phyloP scores from a whole-genome alignment of 768 basidiomycete species.

The Steccherinum ochraceum region DNA sequence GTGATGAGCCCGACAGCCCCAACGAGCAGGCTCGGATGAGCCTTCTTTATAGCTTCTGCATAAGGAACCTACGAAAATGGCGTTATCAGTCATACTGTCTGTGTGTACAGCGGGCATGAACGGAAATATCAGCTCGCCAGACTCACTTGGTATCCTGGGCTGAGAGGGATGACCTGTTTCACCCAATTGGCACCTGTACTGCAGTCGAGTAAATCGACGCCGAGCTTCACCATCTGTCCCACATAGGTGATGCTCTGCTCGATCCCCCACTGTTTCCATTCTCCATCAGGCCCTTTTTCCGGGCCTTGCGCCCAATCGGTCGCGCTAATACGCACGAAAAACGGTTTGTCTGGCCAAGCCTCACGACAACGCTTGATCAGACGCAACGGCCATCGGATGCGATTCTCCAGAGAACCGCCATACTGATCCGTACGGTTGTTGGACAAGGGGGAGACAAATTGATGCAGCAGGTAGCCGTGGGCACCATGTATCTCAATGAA shows the following conservation, averaged over 20 bases:
- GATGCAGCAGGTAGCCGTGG: conserved; percentile 64
- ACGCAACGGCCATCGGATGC: conserved; percentile 60
- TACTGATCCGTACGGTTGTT: conserved; percentile 67
- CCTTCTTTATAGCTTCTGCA: conserved; percentile 58
- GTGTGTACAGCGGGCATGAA: not conserved
- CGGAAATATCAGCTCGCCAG: not conserved
- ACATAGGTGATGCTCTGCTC: conserved; percentile 64
- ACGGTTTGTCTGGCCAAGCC: conserved; percentile 55
- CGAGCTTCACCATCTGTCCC: conserved; percentile 49
- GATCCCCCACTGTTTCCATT: conserved; percentile 69
- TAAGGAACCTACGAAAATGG: conserved; percentile 58
- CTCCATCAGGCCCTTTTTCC: conserved; percentile 46
- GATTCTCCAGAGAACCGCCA: conserved; percentile 70
- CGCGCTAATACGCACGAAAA: conserved; percentile 59
- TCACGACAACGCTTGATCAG: conserved; percentile 45
- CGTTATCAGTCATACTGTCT: not conserved
- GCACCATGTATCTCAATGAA: conserved; percentile 71
- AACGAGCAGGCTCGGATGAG: conserved; percentile 46
- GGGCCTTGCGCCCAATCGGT: conserved; percentile 48
- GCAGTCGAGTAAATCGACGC: conserved; percentile 74
- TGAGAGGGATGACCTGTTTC: conserved; percentile 49
- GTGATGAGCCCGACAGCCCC: conserved; percentile 73
- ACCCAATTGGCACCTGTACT: conserved; percentile 55
- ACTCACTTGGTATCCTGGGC: conserved; percentile 59
- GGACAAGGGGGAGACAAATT: conserved; percentile 69